Percentiles rank a stretch among this genome's conserved stretches.
Evolutionary conservation across 148 eudicot species (phyloP).

Genomic region (Gaultheria prostrata): DNA sequence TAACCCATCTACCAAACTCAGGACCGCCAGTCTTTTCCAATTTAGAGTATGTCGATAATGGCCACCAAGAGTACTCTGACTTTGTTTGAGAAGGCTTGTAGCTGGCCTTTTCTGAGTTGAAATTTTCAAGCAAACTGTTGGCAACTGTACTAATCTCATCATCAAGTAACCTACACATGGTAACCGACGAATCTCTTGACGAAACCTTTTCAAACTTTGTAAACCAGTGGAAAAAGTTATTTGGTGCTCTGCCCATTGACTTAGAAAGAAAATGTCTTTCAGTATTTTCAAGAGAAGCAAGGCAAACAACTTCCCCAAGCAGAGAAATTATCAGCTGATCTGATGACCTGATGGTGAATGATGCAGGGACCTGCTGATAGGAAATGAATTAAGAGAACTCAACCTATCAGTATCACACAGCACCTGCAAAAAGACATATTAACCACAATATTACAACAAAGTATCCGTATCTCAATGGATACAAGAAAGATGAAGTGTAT

Average conservation of each 20-base stretch:
- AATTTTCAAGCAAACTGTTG: conserved; percentile 51
- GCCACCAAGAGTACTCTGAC: conserved; percentile 43
- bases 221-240: conserved; percentile 43
- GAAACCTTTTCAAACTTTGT: conserved; percentile 44
- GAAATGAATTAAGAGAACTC: conserved; percentile 72
- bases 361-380: conserved; percentile 78
- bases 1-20: conserved; percentile 72
- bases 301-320: conserved; percentile 81
- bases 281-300: conserved; percentile 57
- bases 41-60: conserved; percentile 38
- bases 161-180: conserved; percentile 46
- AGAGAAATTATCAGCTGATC: conserved; percentile 54
- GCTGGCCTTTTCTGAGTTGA: conserved; percentile 40
- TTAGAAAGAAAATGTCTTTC: conserved; percentile 40
- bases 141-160: conserved; percentile 67
- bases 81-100: conserved; percentile 30
- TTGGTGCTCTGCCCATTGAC: conserved; percentile 33
- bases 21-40: conserved; percentile 83
- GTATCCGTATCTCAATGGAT: conserved; percentile 5
- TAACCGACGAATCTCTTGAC: conserved; percentile 63
- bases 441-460: conserved; percentile 37
- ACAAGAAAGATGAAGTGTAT: conserved; percentile 8
- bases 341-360: conserved; percentile 64
- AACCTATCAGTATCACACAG: conserved; percentile 56
- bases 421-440: conserved; percentile 64